phyloP scores from a whole-genome alignment of 106 monocot species.

The Hemerocallis citrina region DNA sequence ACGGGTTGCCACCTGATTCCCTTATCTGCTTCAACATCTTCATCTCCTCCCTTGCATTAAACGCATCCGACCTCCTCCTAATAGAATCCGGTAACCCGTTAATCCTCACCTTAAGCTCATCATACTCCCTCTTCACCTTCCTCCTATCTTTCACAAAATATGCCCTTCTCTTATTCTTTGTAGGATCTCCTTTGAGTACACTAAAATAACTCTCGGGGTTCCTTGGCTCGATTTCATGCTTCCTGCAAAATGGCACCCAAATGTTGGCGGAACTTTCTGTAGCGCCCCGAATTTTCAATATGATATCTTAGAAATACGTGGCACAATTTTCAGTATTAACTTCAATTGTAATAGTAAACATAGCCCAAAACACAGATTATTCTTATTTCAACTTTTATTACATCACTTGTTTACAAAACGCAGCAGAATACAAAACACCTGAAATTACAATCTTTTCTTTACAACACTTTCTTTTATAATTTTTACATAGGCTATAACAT shows the following conservation, averaged over 20 bases:
- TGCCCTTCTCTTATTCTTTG: conserved; percentile 58
- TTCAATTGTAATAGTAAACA: too few relatives aligned
- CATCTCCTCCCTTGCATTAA: conserved; percentile 55
- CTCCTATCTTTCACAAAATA: conserved; percentile 70
- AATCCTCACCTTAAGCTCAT: conserved; percentile 70
- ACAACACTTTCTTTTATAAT: too few relatives aligned
- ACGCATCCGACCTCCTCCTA: conserved; percentile 30
- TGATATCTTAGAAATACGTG: too few relatives aligned
- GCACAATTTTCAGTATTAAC: too few relatives aligned
- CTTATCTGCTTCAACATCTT: conserved; percentile 34
- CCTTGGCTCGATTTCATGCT: conserved; percentile 61
- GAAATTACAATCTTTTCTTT: too few relatives aligned
- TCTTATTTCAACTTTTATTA: too few relatives aligned
- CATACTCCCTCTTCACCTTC: conserved; percentile 70
- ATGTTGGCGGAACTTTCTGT: conserved; percentile 53
- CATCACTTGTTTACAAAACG: too few relatives aligned
- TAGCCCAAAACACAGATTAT: too few relatives aligned
- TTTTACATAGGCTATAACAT: too few relatives aligned
- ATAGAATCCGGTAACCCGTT: conserved; percentile 57
- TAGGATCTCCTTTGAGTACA: conserved; percentile 54
- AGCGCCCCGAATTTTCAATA: too few relatives aligned
- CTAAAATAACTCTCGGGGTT: conserved; percentile 56
- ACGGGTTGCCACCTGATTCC: conserved; percentile 25
- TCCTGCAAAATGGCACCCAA: conserved; percentile 69
- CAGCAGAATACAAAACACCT: too few relatives aligned